Evolutionary conservation across 208 protist species (phyloP), one percentile per base, ranked within the genome.

Genomic region (Leishmania aethiopica): DNA sequence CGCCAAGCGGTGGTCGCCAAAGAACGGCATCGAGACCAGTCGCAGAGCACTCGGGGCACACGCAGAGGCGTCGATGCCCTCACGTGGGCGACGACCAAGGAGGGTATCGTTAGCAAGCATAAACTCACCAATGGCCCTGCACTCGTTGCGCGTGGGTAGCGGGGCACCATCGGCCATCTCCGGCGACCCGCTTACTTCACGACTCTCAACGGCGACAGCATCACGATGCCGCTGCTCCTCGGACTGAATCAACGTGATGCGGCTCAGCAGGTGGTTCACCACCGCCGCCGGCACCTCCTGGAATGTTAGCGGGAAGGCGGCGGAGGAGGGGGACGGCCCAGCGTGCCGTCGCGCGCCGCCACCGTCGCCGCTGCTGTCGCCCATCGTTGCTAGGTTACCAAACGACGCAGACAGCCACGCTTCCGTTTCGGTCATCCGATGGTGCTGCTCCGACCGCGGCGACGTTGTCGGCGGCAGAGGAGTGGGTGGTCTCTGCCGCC

Each of bases 281-380:
- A 86, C 82, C 45, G 60, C 72, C 2, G 82, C 82, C 11, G 82
- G 82, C 11, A 86, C 60, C 42, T 86, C 82, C 78, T 78, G 78
- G 15, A 82, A 86, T 28, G 74, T 82, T 5, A 86, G 40, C 32
- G 82, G 42, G 5, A 70, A 37, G 37, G 67, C 49, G 13, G 66
- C 28, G 22, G 77, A 73, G 42, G 60, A 45, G 3, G 59, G 32
- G 3, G 47, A 35, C 77, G 60, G 49, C 40, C 77, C 77, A 53
- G 7, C 64, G 64, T 70, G 55, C 53, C 77, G 62, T 25, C 60
- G 53, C 25, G 45, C 53, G 25, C 28, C 55, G 57, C 22, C 8
- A 28, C 45, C 45, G 42, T 40, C 3, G 45, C 42, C 47, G 47
- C 22, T 74, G 25, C 37, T 37, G 45, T 51, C 70, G 22, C 10